Conservation (phyloP, 768 basidiomycete species). For the Suillus bovinus region DNA sequence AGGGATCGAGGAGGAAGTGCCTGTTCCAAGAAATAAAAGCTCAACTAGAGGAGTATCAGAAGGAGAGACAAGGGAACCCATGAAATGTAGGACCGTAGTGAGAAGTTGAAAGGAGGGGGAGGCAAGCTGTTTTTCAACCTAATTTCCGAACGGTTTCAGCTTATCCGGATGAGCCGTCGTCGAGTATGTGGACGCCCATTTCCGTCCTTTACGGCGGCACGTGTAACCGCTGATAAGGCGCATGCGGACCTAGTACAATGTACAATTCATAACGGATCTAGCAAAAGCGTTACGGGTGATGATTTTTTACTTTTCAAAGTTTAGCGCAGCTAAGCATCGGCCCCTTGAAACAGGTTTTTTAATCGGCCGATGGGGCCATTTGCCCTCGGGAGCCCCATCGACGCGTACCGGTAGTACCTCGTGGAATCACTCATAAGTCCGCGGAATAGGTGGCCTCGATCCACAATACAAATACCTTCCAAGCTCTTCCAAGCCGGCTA, state of each 20-base stretch:
- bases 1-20: slow-evolving; percentile 75
- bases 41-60: slow-evolving; percentile 38
- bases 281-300: not conserved
- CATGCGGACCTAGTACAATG: no score
- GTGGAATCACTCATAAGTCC: not conserved
- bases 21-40: slow-evolving; percentile 82
- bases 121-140: not conserved
- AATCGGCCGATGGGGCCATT: not conserved
- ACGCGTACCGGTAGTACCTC: not conserved
- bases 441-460: not conserved
- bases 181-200: not conserved
- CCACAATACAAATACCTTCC: not conserved
- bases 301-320: not conserved
- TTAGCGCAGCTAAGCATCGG: not conserved
- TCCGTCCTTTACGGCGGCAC: slow-evolving; percentile 8
- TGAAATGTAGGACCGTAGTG: not conserved
- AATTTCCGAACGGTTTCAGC: slow-evolving; percentile 4
- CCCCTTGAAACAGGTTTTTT: not conserved
- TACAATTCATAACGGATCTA: not conserved
- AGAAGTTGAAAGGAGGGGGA: not conserved
- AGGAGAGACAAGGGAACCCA: not conserved
- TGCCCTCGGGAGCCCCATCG: not conserved
- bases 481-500: not conserved
- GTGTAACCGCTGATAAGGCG: slow-evolving; percentile 6
- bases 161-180: slow-evolving; percentile 5